Conservation (phyloP, 1,284 basidiomycete species). For the Salmacisia buchloeana region DNA sequence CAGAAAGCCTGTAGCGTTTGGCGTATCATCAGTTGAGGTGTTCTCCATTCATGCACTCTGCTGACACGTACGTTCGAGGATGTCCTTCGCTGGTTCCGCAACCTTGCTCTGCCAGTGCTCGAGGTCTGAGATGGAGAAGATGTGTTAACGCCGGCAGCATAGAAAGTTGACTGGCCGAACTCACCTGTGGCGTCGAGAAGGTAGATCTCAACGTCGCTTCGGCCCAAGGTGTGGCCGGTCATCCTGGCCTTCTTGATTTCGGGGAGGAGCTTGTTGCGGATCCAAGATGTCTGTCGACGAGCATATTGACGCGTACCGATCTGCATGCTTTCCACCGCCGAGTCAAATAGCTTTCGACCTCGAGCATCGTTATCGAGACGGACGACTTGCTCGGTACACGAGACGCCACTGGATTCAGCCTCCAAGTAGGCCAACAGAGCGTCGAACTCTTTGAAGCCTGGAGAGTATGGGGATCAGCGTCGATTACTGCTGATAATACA, state of each 20-base stretch:
- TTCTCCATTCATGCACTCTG: no score
- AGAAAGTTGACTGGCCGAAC: slow-evolving; percentile 13
- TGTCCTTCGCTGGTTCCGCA: background rate
- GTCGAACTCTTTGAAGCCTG: slow-evolving; percentile 86
- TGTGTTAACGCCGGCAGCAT: background rate
- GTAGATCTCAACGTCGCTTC: slow-evolving; percentile 50
- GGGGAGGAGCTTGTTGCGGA: slow-evolving; percentile 81
- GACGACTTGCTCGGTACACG: background rate
- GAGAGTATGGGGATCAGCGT: background rate
- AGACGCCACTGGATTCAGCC: background rate
- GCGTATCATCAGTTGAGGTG: background rate
- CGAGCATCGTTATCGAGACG: slow-evolving; percentile 6
- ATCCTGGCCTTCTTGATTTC: slow-evolving; percentile 57
- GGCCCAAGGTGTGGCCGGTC: slow-evolving; percentile 15
- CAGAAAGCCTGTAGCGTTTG: background rate
- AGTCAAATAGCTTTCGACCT: slow-evolving; percentile 53
- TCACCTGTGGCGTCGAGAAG: slow-evolving; percentile 72
- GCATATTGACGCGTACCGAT: slow-evolving; percentile 84
- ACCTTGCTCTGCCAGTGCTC: background rate
- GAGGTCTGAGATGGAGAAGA: slow-evolving; percentile 54
- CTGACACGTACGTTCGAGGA: slow-evolving; percentile 9
- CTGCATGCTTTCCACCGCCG: slow-evolving; percentile 75
- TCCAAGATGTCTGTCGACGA: slow-evolving; percentile 84
- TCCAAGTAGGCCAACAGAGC: slow-evolving; percentile 57
- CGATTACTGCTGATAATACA: background rate